Conservation (phyloP, 345 rosid species). For the Brassica juncea region DNA sequence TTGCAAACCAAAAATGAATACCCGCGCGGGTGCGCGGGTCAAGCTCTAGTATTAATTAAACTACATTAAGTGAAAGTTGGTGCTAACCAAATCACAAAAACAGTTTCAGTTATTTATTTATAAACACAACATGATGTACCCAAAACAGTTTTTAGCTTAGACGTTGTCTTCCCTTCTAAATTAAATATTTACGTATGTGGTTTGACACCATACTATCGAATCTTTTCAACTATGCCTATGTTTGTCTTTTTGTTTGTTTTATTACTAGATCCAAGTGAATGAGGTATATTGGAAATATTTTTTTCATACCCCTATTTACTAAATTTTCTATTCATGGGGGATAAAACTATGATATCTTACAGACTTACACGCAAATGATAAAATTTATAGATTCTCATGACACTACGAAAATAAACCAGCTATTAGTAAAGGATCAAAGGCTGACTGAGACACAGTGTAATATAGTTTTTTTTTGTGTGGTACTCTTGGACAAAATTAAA, state of each 20-base stretch:
- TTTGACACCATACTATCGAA: no score
- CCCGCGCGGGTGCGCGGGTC: no score
- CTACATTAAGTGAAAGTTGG: background rate
- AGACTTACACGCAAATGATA: background rate
- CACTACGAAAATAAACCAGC: no score
- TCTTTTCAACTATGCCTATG: background rate
- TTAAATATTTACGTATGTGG: no score
- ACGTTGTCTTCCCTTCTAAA: background rate
- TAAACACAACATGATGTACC: background rate
- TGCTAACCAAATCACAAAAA: background rate
- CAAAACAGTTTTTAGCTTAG: background rate
- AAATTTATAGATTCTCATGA: background rate
- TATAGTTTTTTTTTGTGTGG: background rate
- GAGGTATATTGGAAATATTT: background rate
- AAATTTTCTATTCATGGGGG: background rate
- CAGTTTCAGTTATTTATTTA: background rate
- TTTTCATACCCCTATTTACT: background rate
- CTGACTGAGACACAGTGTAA: background rate
- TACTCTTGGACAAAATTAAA: background rate
- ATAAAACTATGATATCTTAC: background rate
- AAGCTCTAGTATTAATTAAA: background rate
- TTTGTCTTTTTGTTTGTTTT: background rate
- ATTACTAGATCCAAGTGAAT: background rate
- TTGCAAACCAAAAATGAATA: no score
- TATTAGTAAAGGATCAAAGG: no score